Base-by-base conservation (phyloP, 371 early-diverging fungal genomes). In the Rhizopus stolonifer region DNA sequence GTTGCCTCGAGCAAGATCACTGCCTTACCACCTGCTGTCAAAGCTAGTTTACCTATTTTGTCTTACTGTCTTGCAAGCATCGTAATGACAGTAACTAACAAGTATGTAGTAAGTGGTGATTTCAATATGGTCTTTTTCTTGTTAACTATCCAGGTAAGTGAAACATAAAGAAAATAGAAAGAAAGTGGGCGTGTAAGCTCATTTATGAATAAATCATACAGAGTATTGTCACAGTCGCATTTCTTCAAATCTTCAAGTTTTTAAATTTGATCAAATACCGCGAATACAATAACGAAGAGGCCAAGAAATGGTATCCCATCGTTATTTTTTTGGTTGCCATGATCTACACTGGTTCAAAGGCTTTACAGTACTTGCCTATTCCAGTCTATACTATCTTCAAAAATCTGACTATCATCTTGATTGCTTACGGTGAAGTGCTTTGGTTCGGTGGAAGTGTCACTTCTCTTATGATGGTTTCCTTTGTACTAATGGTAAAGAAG, bases 311-410 rank as follows among this genome's bases (percentile, higher is more conserved):
- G 99, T 82, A 94, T 61, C 85, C 90, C 2, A 90, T 97, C 43
- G 89, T 96, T 2, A 52, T 90, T 15, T 83, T 90, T 39, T 81
- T 99, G 31, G 90, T 90, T 4, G 81, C 86, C 43, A 99, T 99
- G 99, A 92, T 99, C 50, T 98, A 96, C 73, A 95, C 98, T 3
- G 99, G 99, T 33, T 94, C 81, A 79, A 98, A 89, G 81, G 90
- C 73, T n/a, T 67, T 99, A 8, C 92, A 95, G 60, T 94, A 88
- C 69, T 80, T 99, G 34, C 84, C 91, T 26, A 92, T 98, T 52
- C 93, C 99, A 9, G 70, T 99, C 8, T 99, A 96, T 64, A 99
- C 99, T 23, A 87, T 99, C 44, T 96, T 99, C 74, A 99, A 99
- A 75, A 99, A 99, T 78, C 61, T 96, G 57, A 95, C 97, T 23